phyloP scores from a whole-genome alignment of 345 rosid genomes.

The Rubroshorea leprosula region DNA sequence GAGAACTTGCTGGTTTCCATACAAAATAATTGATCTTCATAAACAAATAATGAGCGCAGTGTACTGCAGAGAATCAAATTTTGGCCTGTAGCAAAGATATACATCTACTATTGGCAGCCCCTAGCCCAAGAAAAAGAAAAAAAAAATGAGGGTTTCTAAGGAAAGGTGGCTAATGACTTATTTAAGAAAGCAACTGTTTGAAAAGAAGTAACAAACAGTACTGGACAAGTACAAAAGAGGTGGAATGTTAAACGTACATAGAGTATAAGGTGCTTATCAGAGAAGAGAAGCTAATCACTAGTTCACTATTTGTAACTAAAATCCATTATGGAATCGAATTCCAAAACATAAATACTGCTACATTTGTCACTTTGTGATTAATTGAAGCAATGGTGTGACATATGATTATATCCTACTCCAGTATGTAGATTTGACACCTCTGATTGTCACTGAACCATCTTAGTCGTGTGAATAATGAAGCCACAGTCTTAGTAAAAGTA shows the following conservation, averaged over 20 bases:
- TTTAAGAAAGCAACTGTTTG: background rate
- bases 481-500: too few species aligned
- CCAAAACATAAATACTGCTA: too few species aligned
- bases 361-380: too few species aligned
- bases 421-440: background rate
- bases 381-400: background rate
- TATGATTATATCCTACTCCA: background rate
- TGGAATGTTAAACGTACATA: background rate
- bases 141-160: background rate
- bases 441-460: too few species aligned
- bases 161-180: background rate
- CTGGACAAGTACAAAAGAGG: background rate
- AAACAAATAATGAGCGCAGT: background rate
- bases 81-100: background rate
- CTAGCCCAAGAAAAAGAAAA: background rate
- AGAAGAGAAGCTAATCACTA: background rate
- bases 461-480: too few species aligned
- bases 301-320: background rate
- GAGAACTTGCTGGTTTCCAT: conserved; percentile 38
- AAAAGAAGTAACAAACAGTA: too few species aligned
- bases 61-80: background rate
- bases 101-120: background rate
- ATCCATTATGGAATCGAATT: background rate
- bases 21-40: conserved; percentile 8
- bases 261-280: background rate